These are phyloP conservation scores for Pseudocercospora fijiensis DNA, from an alignment of 2,329 filamentous ascomycete genomes.

Conservation along the genomic window DNA sequence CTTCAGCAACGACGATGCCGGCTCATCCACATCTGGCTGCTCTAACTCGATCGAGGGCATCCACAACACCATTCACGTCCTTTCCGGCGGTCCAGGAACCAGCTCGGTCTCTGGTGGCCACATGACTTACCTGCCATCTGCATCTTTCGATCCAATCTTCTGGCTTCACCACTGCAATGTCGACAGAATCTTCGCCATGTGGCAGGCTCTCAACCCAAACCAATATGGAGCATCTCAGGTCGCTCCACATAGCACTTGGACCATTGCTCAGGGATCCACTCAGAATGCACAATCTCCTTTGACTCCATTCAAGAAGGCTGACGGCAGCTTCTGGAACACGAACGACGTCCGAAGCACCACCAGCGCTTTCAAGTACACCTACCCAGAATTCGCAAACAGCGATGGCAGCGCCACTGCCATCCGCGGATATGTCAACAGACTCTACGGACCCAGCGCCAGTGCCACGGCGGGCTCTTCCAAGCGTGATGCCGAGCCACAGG, in stretches of 20 bases:
- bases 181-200: constrained; percentile 38
- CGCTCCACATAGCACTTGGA: constrained; percentile 35
- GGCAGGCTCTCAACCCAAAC: constrained; percentile 34
- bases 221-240: constrained; percentile 29
- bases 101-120: constrained; percentile 28
- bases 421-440: constrained; percentile 47
- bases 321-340: constrained; percentile 67
- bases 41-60: constrained; percentile 31
- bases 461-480: constrained; percentile 38
- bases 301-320: constrained; percentile 64
- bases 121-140: constrained; percentile 36
- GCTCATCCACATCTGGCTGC: constrained; percentile 25
- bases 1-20: constrained; percentile 31
- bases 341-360: constrained; percentile 57
- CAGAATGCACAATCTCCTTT: constrained; percentile 27
- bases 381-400: constrained; percentile 61
- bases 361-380: constrained; percentile 68
- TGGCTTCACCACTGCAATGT: constrained; percentile 40
- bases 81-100: constrained; percentile 26
- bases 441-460: constrained; percentile 52
- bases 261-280: constrained; percentile 29
- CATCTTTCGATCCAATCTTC: constrained; percentile 38
- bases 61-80: constrained; percentile 33
- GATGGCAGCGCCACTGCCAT: constrained; percentile 48
- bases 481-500: constrained; percentile 24